Evolutionary conservation across 805 yeast species (phyloP).

Genomic region (Candida ponderosae): DNA sequence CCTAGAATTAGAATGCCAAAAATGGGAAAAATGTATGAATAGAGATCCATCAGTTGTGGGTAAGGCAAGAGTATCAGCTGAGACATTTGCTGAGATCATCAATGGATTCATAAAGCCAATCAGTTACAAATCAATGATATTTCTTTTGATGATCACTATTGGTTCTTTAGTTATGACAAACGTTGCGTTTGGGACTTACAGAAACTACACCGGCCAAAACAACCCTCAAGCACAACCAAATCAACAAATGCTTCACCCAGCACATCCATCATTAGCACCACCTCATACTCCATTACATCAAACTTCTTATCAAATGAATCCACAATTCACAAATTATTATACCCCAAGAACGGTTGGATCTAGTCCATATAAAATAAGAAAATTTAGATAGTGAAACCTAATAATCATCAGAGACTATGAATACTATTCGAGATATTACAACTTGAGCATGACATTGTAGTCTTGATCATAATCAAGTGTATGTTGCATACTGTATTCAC

Average conservation of each 20-base stretch:
- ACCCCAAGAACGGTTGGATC: too few relatives aligned
- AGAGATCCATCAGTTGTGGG: constrained; percentile 64
- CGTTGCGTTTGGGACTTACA: constrained; percentile 37
- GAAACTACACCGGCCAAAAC: constrained; percentile 18
- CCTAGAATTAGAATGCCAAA: constrained; percentile 56
- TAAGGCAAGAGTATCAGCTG: constrained; percentile 67
- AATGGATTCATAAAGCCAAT: constrained; percentile 70
- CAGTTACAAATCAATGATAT: constrained; percentile 56
- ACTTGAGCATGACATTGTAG: too few relatives aligned
- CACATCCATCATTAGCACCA: constrained; percentile 11
- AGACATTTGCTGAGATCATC: constrained; percentile 73
- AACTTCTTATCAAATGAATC: constrained; percentile 13
- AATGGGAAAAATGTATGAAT: constrained; percentile 80
- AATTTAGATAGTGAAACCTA: too few relatives aligned
- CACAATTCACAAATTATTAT: constrained; percentile 14
- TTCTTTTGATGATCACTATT: constrained; percentile 35
- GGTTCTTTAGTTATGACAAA: constrained; percentile 49
- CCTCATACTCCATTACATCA: constrained; percentile 12
- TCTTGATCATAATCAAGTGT: too few relatives aligned
- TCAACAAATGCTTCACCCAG: not conserved
- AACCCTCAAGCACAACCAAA: constrained; percentile 2
- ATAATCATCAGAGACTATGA: too few relatives aligned
- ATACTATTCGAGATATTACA: too few relatives aligned
- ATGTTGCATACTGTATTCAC: too few relatives aligned
- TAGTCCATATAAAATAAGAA: too few relatives aligned